Conservation (phyloP, 2,329 filamentous ascomycete genomes). For the Paecilomyces dactylethromorphus region DNA sequence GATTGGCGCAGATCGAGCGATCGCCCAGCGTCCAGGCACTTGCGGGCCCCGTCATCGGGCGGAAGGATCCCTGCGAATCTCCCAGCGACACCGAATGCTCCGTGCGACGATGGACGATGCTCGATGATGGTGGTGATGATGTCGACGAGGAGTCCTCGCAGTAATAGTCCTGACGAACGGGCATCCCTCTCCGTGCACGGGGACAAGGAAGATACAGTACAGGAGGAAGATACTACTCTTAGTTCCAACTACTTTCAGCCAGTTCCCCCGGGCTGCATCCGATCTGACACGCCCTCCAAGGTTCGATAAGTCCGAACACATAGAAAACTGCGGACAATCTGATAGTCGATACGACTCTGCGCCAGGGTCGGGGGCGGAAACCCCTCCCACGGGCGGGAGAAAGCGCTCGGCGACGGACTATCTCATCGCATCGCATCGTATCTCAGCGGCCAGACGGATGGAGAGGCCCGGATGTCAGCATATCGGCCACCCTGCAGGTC, state of each 20-base stretch:
- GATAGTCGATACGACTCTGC: not conserved
- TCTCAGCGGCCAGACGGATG: no score
- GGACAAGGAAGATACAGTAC: no score
- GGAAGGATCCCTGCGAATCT: not conserved
- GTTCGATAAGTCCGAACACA: not conserved
- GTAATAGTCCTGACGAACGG: no score
- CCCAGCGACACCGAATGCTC: not conserved
- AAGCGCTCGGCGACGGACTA: not conserved
- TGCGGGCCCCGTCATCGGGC: not conserved
- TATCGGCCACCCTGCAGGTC: no score
- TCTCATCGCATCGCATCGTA: not conserved
- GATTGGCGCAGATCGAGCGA: not conserved
- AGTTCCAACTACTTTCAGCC: no score
- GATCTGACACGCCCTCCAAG: not conserved
- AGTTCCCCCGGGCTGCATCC: no score
- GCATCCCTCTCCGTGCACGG: no score
- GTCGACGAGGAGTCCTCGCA: no score
- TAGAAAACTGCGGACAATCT: not conserved
- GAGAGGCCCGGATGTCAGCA: not conserved
- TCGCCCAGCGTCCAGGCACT: no score
- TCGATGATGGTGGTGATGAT: not conserved
- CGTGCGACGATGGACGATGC: not conserved
- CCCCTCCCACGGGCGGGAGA: not conserved
- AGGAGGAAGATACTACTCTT: no score
- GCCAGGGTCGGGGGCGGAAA: not conserved